phyloP scores from a whole-genome alignment of 768 basidiomycete species.

The Gautieria morchelliformis region DNA sequence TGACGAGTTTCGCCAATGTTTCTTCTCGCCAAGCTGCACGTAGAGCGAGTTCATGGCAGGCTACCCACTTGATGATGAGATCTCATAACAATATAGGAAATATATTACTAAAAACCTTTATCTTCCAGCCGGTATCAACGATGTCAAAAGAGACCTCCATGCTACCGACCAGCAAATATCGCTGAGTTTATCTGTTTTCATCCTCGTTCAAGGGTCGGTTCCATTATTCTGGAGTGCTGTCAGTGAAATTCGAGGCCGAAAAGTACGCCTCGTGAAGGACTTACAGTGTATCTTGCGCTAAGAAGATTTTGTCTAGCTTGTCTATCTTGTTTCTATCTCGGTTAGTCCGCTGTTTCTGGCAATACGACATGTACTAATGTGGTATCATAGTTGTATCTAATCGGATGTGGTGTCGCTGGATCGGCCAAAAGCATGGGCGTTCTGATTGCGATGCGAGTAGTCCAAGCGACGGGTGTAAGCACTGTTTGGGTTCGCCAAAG shows the following conservation, averaged over 20 bases:
- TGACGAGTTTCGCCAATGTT: no score
- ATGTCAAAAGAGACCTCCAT: constrained; percentile 50
- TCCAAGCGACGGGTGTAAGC: constrained; percentile 58
- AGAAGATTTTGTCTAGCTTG: constrained; percentile 9
- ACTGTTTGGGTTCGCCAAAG: background rate
- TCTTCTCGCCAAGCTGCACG: no score
- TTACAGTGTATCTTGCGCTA: background rate
- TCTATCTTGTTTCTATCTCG: constrained; percentile 17
- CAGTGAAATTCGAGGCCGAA: constrained; percentile 70
- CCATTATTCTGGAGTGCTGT: constrained; percentile 62
- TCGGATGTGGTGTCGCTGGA: constrained; percentile 49
- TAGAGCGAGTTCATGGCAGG: background rate
- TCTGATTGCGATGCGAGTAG: constrained; percentile 56
- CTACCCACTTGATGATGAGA: background rate
- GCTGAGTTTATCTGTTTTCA: constrained; percentile 61
- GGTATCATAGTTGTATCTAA: constrained; percentile 40
- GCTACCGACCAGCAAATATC: constrained; percentile 56
- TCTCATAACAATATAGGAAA: background rate
- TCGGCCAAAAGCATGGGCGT: constrained; percentile 42
- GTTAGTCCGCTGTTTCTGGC: constrained; percentile 9
- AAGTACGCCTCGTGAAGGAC: constrained; percentile 28
- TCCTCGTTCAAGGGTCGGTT: constrained; percentile 56
- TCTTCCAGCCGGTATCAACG: constrained; percentile 46
- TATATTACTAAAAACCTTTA: background rate
- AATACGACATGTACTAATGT: constrained; percentile 36